These are phyloP conservation scores for Monosporozyma solicola DNA, from an alignment of 805 yeast genomes.

Conservation along the genomic window DNA sequence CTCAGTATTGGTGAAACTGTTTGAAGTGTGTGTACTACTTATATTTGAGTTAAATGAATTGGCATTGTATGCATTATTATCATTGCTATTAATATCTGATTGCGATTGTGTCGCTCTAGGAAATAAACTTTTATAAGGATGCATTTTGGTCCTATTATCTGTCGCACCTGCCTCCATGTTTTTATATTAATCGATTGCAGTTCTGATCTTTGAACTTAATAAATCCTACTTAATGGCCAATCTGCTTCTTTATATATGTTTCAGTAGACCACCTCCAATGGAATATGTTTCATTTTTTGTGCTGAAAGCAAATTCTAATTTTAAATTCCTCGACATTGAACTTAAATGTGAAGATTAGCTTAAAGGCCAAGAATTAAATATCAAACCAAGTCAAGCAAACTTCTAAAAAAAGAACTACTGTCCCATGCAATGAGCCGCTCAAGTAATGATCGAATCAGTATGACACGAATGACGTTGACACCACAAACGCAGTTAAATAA, in stretches of 20 bases:
- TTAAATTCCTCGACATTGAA: not conserved
- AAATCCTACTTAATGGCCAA: not conserved
- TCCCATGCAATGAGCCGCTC: not conserved
- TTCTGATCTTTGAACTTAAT: not conserved
- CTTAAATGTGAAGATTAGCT: not conserved
- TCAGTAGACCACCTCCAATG: not conserved
- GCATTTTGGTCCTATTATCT: slow-evolving; percentile 1
- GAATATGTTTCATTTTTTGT: not conserved
- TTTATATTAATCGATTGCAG: not conserved
- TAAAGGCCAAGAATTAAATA: too few species aligned
- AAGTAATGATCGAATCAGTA: not conserved
- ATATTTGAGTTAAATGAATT: not conserved
- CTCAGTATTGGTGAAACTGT: not conserved
- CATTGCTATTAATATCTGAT: slow-evolving; percentile 1
- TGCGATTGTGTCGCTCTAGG: slow-evolving; percentile 4
- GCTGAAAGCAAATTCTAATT: not conserved
- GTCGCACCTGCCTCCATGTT: not conserved
- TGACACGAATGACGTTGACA: not conserved
- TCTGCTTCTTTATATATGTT: not conserved
- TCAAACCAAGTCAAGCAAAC: too few species aligned
- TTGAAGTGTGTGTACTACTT: not conserved
- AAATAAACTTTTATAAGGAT: slow-evolving; percentile 9
- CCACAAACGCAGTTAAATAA: not conserved
- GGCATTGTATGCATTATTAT: not conserved
- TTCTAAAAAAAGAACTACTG: too few species aligned